Conservation (phyloP, 1,284 basidiomycete species). For the Heterobasidion occidentale region DNA sequence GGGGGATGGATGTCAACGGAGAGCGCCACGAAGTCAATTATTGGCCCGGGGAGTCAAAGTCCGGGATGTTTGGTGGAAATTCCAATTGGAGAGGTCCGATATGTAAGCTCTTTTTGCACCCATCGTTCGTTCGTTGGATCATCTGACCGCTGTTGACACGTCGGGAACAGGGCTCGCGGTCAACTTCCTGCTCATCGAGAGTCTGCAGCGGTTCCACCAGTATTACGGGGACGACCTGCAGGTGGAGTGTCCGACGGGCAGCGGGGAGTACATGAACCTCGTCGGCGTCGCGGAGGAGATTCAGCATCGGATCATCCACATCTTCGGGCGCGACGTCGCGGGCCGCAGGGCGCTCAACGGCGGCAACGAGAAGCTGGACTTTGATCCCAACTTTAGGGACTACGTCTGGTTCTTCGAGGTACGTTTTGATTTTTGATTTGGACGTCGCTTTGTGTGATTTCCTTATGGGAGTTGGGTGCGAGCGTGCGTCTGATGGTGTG, state of each 20-base stretch:
- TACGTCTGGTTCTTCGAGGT: constrained; percentile 96
- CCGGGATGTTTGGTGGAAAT: constrained; percentile 98
- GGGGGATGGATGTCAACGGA: constrained; percentile 91
- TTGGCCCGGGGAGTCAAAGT: constrained; percentile 96
- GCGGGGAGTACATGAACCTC: constrained; percentile 93
- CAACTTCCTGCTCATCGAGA: constrained; percentile 92
- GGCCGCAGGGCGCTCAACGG: constrained; percentile 90
- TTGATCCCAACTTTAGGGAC: constrained; percentile 94
- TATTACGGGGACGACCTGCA: constrained; percentile 87
- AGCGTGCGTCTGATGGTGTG: not conserved
- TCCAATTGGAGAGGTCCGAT: constrained; percentile 93
- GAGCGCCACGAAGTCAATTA: constrained; percentile 90
- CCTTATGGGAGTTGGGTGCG: too few species aligned
- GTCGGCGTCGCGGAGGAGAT: constrained; percentile 93
- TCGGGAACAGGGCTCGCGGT: constrained; percentile 73
- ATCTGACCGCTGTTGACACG: not conserved
- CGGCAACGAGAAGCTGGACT: constrained; percentile 80
- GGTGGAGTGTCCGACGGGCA: constrained; percentile 93
- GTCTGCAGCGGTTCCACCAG: constrained; percentile 93
- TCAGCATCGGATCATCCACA: constrained; percentile 94
- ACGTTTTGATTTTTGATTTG: constrained; percentile 12
- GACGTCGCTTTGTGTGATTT: too few species aligned
- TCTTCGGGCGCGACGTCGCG: constrained; percentile 85
- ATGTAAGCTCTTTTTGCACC: constrained; percentile 35
- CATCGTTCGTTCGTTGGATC: not conserved